Conservation (phyloP, 345 rosid species). For the Murraya paniculata region DNA sequence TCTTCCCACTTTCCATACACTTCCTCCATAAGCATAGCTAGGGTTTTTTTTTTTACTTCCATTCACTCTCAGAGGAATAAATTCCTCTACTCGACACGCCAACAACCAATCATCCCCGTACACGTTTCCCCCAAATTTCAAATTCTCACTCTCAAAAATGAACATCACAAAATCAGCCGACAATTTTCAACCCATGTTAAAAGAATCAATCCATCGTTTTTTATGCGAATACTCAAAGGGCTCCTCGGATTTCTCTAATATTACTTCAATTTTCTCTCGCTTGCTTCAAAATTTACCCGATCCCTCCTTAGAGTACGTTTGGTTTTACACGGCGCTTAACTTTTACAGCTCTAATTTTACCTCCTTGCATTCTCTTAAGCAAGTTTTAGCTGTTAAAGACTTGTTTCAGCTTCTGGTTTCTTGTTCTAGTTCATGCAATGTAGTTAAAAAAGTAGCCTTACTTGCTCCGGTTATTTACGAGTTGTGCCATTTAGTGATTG, state of each 20-base stretch:
- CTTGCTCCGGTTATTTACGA: constrained; percentile 64
- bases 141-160: constrained; percentile 25
- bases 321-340: constrained; percentile 68
- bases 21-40: constrained; percentile 13
- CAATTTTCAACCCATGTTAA: constrained; percentile 41
- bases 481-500: constrained; percentile 30
- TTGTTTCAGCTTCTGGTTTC: constrained; percentile 62
- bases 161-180: constrained; percentile 20
- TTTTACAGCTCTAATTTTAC: constrained; percentile 37
- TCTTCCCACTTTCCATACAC: neutral
- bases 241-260: constrained; percentile 55
- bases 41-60: constrained; percentile 33
- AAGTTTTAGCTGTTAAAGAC: constrained; percentile 30
- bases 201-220: constrained; percentile 63
- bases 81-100: neutral
- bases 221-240: constrained; percentile 43
- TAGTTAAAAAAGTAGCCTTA: constrained; percentile 41
- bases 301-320: constrained; percentile 63
- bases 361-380: constrained; percentile 21
- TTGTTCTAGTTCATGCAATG: constrained; percentile 41
- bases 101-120: constrained; percentile 1
- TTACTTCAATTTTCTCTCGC: constrained; percentile 62
- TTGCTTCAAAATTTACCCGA: constrained; percentile 42
- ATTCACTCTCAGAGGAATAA: neutral
- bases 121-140: constrained; percentile 14